A percentile compares a stretch with the other conserved stretches of the same genome.
These are phyloP conservation scores for Stagonosporopsis tanaceti DNA, from an alignment of 2,329 filamentous ascomycete genomes.

Conservation along the genomic window DNA sequence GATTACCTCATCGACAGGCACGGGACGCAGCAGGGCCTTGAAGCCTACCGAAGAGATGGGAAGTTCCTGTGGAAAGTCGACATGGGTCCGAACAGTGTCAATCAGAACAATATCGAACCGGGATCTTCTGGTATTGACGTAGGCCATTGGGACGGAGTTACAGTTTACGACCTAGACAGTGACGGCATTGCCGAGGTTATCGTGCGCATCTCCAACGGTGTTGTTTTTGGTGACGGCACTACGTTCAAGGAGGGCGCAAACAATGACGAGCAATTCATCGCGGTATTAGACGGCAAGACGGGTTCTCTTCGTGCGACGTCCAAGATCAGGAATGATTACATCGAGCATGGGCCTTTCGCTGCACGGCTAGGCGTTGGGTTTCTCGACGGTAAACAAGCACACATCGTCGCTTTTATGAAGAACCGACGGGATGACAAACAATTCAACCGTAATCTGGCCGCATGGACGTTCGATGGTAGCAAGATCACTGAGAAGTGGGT, in stretches of 20 bases:
- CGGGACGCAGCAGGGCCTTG: constrained; percentile 10
- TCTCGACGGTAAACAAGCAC: not conserved
- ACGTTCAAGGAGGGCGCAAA: constrained; percentile 6
- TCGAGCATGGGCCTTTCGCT: constrained; percentile 19
- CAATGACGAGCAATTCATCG: constrained; percentile 17
- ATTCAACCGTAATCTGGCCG: constrained; percentile 18
- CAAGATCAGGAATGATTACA: constrained; percentile 15
- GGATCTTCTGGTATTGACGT: constrained; percentile 18
- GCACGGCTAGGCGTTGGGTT: constrained; percentile 12
- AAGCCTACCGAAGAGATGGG: constrained; percentile 16
- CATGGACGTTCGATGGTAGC: constrained; percentile 16
- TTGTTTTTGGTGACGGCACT: constrained; percentile 16
- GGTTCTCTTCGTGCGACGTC: constrained; percentile 7
- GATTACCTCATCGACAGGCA: constrained; percentile 20
- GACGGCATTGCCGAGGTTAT: constrained; percentile 19
- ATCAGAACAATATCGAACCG: constrained; percentile 21
- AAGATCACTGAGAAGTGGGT: constrained; percentile 12
- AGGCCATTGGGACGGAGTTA: constrained; percentile 20
- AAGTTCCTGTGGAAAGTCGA: constrained; percentile 17
- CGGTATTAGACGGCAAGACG: constrained; percentile 15
- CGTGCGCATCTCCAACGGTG: constrained; percentile 17
- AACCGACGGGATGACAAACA: constrained; percentile 15
- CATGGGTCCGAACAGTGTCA: constrained; percentile 19
- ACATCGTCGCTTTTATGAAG: constrained; percentile 22
- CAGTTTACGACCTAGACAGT: constrained; percentile 19